Percentiles rank a stretch among this genome's conserved stretches.
Conservation (phyloP, 1,139 yeast genomes). For the Protomyces pachydermus region DNA sequence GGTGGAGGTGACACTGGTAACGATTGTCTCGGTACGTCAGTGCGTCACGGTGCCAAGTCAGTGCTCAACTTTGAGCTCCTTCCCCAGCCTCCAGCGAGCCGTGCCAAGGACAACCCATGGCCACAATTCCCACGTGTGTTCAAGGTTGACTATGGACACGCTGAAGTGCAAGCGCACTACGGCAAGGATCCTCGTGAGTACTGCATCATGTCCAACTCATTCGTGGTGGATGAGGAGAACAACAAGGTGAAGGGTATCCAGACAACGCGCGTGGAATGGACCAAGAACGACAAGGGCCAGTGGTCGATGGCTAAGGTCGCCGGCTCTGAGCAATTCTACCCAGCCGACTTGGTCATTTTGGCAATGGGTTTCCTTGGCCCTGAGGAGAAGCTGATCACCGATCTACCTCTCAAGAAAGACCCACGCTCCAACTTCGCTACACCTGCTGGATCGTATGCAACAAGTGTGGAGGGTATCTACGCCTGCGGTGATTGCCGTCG, state of each 20-base stretch:
- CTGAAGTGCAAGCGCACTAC: constrained; percentile 89
- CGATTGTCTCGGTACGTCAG: constrained; percentile 96
- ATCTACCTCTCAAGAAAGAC: constrained; percentile 66
- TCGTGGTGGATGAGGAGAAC: constrained; percentile 77
- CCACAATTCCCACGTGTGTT: constrained; percentile 99
- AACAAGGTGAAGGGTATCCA: constrained; percentile 67
- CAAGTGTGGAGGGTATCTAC: constrained; percentile 65
- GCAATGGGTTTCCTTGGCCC: constrained; percentile 99
- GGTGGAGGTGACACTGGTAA: constrained; percentile 99
- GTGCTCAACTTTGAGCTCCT: constrained; percentile 90
- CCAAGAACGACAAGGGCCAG: constrained; percentile 87
- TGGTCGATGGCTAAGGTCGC: constrained; percentile 99
- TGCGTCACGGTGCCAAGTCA: constrained; percentile 96
- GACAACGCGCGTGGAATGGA: constrained; percentile 97
- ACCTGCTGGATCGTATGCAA: constrained; percentile 52
- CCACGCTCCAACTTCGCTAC: constrained; percentile 84
- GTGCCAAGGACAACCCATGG: constrained; percentile 98
- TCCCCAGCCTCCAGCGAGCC: constrained; percentile 81
- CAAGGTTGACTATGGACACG: constrained; percentile 96
- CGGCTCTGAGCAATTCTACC: constrained; percentile 86
- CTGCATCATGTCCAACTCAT: constrained; percentile 90
- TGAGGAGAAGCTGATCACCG: constrained; percentile 55
- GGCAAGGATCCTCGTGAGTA: constrained; percentile 98
- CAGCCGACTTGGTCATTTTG: constrained; percentile 86
- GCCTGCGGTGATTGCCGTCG: constrained; percentile 99